phyloP scores from a whole-genome alignment of 306 rosid species.

The Trifolium repens region DNA sequence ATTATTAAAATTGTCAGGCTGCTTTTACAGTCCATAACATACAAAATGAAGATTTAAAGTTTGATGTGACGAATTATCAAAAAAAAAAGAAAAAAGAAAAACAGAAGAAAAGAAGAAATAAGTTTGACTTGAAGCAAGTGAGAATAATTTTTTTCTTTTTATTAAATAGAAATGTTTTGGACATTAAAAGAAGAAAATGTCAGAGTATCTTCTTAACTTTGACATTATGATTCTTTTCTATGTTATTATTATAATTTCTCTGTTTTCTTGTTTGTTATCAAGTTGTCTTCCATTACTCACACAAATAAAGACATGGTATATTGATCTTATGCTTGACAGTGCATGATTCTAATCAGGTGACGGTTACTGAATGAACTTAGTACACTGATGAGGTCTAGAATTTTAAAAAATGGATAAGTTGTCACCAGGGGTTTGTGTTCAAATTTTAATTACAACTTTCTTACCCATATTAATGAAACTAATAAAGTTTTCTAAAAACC shows the following conservation, averaged over 20 bases:
- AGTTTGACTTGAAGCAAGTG: neutral
- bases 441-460: constrained; percentile 29
- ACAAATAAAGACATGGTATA: neutral
- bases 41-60: constrained; percentile 12
- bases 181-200: constrained; percentile 12
- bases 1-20: constrained; percentile 19
- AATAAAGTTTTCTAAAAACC: constrained; percentile 56
- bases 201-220: constrained; percentile 20
- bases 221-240: constrained; percentile 19
- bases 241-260: neutral
- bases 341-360: constrained; percentile 31
- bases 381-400: constrained; percentile 30
- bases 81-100: too few species aligned
- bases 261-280: constrained; percentile 8
- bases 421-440: constrained; percentile 25
- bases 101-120: too few species aligned
- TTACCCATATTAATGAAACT: constrained; percentile 32
- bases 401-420: constrained; percentile 29
- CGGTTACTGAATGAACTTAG: neutral
- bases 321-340: constrained; percentile 27
- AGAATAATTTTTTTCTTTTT: neutral
- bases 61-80: neutral
- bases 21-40: neutral
- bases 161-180: neutral
- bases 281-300: constrained; percentile 28